phyloP scores from a whole-genome alignment of 1,284 basidiomycete species.

The Chiua sp. region DNA sequence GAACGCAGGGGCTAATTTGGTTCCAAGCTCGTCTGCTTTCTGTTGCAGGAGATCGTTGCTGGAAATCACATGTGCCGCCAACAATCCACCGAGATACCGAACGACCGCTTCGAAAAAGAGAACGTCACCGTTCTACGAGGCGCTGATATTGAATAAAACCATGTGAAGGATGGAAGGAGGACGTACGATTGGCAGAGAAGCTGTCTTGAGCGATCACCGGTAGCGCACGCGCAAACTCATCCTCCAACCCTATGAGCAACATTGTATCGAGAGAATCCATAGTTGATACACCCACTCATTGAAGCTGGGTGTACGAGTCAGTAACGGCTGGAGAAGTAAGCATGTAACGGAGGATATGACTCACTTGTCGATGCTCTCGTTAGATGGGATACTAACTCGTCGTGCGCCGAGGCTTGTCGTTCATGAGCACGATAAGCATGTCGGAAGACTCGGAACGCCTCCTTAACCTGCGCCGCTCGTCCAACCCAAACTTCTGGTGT shows the following conservation, averaged over 20 bases:
- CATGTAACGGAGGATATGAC: constrained; percentile 21
- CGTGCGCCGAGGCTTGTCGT: constrained; percentile 56
- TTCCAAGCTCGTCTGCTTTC: constrained; percentile 60
- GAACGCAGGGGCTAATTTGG: constrained; percentile 57
- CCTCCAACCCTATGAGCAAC: constrained; percentile 81
- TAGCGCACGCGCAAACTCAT: constrained; percentile 79
- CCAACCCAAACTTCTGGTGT: constrained; percentile 49
- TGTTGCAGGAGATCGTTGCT: constrained; percentile 48
- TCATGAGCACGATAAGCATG: constrained; percentile 71
- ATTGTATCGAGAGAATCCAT: constrained; percentile 90
- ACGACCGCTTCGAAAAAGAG: constrained; percentile 89
- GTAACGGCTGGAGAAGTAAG: constrained; percentile 2
- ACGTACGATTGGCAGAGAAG: constrained; percentile 54
- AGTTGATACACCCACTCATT: constrained; percentile 86
- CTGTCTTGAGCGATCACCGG: constrained; percentile 67
- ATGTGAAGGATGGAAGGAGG: neutral
- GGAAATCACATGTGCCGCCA: constrained; percentile 83
- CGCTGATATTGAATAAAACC: neutral
- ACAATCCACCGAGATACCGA: constrained; percentile 83
- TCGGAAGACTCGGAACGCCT: constrained; percentile 62
- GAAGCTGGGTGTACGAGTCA: constrained; percentile 48
- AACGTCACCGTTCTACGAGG: constrained; percentile 38
- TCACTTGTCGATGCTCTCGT: constrained; percentile 55
- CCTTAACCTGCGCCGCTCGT: constrained; percentile 61
- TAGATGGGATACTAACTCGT: constrained; percentile 65